phyloP scores from a whole-genome alignment of 2,329 filamentous ascomycete species.

The Colletotrichum paranaense region DNA sequence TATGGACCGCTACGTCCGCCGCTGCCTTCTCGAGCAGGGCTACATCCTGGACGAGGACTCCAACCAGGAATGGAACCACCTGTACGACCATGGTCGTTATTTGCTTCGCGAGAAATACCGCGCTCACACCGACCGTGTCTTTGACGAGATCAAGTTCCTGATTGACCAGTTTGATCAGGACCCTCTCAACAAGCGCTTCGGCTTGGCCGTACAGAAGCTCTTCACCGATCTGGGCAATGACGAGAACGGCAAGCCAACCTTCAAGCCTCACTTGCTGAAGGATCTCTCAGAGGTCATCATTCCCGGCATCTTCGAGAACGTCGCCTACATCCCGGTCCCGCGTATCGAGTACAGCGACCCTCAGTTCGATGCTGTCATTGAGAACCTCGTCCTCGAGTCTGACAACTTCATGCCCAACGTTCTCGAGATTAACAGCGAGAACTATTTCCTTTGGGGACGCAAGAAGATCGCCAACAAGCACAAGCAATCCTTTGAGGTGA shows the following conservation, averaged over 20 bases:
- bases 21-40: slow-evolving; percentile 87
- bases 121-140: slow-evolving; percentile 83
- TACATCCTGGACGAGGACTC: slow-evolving; percentile 88
- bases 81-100: slow-evolving; percentile 88
- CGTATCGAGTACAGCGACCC: slow-evolving; percentile 92
- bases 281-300: slow-evolving; percentile 90
- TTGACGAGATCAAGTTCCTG: slow-evolving; percentile 92
- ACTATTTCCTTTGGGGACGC: slow-evolving; percentile 95
- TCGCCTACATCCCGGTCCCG: slow-evolving; percentile 91
- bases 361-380: slow-evolving; percentile 87
- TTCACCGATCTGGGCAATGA: slow-evolving; percentile 92
- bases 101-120: slow-evolving; percentile 91
- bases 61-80: slow-evolving; percentile 82
- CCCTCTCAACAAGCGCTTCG: slow-evolving; percentile 85
- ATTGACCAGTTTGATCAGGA: slow-evolving; percentile 91
- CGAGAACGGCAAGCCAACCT: slow-evolving; percentile 82
- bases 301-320: slow-evolving; percentile 82
- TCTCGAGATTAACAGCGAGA: slow-evolving; percentile 88
- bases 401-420: slow-evolving; percentile 97
- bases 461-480: slow-evolving; percentile 86
- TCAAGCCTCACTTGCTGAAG: slow-evolving; percentile 94
- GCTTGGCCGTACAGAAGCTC: slow-evolving; percentile 79
- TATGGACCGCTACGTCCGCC: slow-evolving; percentile 81
- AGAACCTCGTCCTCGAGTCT: slow-evolving; percentile 95
- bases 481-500: slow-evolving; percentile 81